phyloP scores from a whole-genome alignment of 179 eudicot genomes.

The Silene coronaria region DNA sequence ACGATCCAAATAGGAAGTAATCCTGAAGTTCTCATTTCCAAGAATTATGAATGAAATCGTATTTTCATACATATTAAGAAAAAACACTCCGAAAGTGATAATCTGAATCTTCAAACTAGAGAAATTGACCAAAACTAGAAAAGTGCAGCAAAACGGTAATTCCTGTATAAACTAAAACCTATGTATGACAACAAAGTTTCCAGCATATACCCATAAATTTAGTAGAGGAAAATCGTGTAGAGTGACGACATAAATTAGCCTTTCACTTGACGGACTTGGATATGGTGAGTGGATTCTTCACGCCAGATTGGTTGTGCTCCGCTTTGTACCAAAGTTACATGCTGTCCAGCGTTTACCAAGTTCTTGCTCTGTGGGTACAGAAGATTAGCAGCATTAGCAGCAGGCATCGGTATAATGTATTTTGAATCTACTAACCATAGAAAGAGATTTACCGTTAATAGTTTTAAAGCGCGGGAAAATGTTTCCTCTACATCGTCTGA shows the following conservation, averaged over 20 bases:
- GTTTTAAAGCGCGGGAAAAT: slow-evolving; percentile 67
- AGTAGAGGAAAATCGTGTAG: slow-evolving; percentile 7
- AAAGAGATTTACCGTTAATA: slow-evolving; percentile 50
- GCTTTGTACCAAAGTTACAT: slow-evolving; percentile 88
- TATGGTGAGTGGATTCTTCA: slow-evolving; percentile 83
- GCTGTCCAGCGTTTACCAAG: slow-evolving; percentile 53
- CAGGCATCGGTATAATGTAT: slow-evolving; percentile 1
- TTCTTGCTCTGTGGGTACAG: slow-evolving; percentile 52
- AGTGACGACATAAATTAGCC: slow-evolving; percentile 28
- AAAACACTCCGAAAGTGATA: not conserved
- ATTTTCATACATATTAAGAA: not conserved
- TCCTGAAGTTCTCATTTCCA: not conserved
- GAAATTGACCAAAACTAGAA: slow-evolving; percentile 10
- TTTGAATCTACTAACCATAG: not conserved
- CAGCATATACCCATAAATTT: not conserved
- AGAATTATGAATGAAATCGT: not conserved
- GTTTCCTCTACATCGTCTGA: slow-evolving; percentile 95
- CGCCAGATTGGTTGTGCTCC: slow-evolving; percentile 99
- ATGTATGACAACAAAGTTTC: slow-evolving; percentile 12
- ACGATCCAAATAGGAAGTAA: not conserved
- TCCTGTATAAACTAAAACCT: not conserved
- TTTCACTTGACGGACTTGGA: slow-evolving; percentile 83
- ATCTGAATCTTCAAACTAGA: slow-evolving; percentile 10
- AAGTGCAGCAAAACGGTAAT: not conserved
- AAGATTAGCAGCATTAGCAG: slow-evolving; percentile 10